Base-by-base conservation (phyloP, 176 grass and related monocot species). In the Hyparrhenia diplandra region DNA sequence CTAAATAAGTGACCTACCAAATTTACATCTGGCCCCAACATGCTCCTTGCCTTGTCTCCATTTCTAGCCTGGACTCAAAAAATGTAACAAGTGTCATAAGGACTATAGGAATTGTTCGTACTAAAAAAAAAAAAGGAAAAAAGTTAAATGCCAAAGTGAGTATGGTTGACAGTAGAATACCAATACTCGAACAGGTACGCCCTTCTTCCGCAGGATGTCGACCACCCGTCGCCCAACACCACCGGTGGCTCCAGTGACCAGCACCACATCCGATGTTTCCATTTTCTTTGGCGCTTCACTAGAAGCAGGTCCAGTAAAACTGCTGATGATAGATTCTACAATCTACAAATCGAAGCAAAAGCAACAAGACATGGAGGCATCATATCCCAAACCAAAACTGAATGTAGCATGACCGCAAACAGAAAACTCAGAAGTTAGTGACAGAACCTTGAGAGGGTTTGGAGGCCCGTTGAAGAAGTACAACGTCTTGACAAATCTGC, bases 401-500 rank as follows among this genome's bases (percentile, higher is more conserved):
- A 79, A 86, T 30, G 58, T 64, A 40, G 11, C 30, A 64, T 18
- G 40, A 34, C 2, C 39, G 59, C 8, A 25, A 7, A 43, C 40
- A 75, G n/a, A 55, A 71, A 66, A n/a, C 3, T 54, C 67, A 29
- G 2, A 16, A 68, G 14, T 46, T 32, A 43, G 59, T 64, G 64
- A 60, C 2, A 63, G 13, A 77, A 98, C 92, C 96, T 91, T 93
- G 71, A 90, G 85, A 83, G 92, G 96, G 57, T 98, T 98, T 17
- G 96, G 92, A 76, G 90, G 92, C 12, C 96, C 92, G 73, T 98
- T 98, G 77, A 93, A 98, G 84, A 98, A 98, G 76, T 86, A 95
- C 52, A 98, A 40, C 36, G 96, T 98, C 71, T 41, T 98, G 1
- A 93, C 76, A 78, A 98, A 98, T 88, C 96, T 91, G 39, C 96